Percentiles rank a stretch among this genome's conserved stretches.
phyloP scores from a whole-genome alignment of 345 rosid genomes.

The Hibiscus tridactylites region DNA sequence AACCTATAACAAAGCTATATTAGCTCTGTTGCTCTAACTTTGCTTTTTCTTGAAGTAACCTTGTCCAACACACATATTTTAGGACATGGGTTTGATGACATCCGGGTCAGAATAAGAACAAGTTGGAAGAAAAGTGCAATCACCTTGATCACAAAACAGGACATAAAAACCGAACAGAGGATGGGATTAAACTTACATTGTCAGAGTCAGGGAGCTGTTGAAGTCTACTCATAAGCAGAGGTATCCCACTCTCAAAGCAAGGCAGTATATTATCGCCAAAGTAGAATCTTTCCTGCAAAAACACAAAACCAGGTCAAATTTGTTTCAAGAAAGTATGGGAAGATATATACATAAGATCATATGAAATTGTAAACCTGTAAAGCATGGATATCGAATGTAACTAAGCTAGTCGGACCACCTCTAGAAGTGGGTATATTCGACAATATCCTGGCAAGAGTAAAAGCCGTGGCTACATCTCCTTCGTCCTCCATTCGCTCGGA shows the following conservation, averaged over 20 bases:
- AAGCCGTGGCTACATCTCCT: slow-evolving; percentile 93
- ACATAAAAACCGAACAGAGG: too few relatives aligned
- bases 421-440: slow-evolving; percentile 76
- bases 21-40: not conserved
- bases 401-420: slow-evolving; percentile 92
- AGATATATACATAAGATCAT: not conserved
- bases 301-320: slow-evolving; percentile 1
- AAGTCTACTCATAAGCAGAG: slow-evolving; percentile 75
- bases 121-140: not conserved
- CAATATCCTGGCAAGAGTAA: slow-evolving; percentile 87
- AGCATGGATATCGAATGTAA: slow-evolving; percentile 95
- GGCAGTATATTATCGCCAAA: slow-evolving; percentile 88
- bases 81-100: not conserved
- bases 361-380: not conserved
- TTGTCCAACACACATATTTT: not conserved
- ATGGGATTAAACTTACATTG: slow-evolving; percentile 38
- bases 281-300: slow-evolving; percentile 81
- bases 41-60: too few relatives aligned
- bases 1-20: not conserved
- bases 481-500: slow-evolving; percentile 98
- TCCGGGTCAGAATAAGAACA: not conserved
- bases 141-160: too few relatives aligned
- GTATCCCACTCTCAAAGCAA: slow-evolving; percentile 91
- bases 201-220: slow-evolving; percentile 84
- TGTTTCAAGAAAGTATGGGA: not conserved